Conservation (phyloP, 2,329 filamentous ascomycete species). For the Fusarium annulatum region DNA sequence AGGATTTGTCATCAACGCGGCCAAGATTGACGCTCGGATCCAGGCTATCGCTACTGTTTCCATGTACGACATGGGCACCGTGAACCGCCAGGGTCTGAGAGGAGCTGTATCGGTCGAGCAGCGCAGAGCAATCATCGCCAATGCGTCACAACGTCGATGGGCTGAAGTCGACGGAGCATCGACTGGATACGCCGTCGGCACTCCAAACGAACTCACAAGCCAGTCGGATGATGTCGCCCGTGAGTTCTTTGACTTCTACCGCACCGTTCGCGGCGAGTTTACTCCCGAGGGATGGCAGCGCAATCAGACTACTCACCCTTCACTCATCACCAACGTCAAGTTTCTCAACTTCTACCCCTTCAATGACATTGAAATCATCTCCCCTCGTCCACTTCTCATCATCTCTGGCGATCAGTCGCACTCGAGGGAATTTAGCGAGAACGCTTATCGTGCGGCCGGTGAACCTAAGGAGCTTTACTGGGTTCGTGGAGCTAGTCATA, state of each 20-base stretch:
- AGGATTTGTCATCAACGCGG: not conserved
- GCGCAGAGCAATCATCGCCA: not conserved
- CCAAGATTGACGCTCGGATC: not conserved
- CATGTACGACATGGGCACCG: conserved; percentile 1
- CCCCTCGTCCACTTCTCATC: not conserved
- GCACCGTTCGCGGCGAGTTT: not conserved
- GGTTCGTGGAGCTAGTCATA: not conserved
- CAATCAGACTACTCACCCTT: not conserved
- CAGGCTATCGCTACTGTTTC: not conserved
- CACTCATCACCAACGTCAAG: not conserved
- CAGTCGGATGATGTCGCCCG: not conserved
- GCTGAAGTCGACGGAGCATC: not conserved
- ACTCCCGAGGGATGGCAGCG: not conserved
- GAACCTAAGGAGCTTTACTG: not conserved
- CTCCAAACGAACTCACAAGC: not conserved
- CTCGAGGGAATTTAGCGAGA: not conserved
- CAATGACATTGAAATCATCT: not conserved
- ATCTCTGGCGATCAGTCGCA: not conserved
- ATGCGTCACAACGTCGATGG: not conserved
- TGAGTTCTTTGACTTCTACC: conserved; percentile 1
- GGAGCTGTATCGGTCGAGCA: not conserved
- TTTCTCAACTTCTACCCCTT: not conserved
- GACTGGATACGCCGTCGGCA: fast-evolving
- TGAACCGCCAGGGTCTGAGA: not conserved
- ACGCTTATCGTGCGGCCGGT: not conserved